These are phyloP conservation scores for Polytrichum formosum DNA, from an alignment of 225 moss, liverwort and hornwort genomes.

Conservation along the genomic window DNA sequence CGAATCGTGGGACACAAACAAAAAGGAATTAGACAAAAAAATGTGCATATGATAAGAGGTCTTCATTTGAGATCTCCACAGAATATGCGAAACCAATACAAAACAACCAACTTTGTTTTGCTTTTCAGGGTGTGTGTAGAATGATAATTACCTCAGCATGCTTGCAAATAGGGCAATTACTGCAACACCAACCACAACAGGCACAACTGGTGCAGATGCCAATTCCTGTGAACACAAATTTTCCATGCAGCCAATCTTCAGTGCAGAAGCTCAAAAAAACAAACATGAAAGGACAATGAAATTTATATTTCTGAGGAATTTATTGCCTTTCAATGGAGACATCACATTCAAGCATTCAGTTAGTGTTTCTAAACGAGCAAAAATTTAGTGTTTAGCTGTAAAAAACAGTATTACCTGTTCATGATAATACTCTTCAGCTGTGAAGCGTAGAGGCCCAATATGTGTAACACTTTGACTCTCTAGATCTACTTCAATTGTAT, in stretches of 20 bases:
- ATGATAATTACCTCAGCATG: constrained; percentile 51
- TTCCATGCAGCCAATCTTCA: too few species aligned
- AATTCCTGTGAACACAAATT: constrained; percentile 49
- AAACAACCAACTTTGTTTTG: neutral
- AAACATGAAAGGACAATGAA: neutral
- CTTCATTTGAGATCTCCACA: neutral
- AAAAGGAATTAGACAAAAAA: too few species aligned
- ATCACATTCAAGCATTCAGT: too few species aligned
- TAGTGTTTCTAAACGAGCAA: too few species aligned
- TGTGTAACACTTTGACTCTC: constrained; percentile 44
- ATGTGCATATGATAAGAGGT: neutral
- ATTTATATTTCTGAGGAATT: neutral
- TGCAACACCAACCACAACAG: constrained; percentile 68
- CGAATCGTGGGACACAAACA: neutral
- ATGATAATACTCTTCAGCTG: constrained; percentile 60
- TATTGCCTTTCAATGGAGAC: too few species aligned
- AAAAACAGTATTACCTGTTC: constrained; percentile 31
- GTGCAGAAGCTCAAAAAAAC: neutral
- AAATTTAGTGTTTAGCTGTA: too few species aligned
- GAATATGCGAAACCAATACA: neutral
- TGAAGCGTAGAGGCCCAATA: constrained; percentile 53
- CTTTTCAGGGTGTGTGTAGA: neutral
- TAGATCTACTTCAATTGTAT: constrained; percentile 60
- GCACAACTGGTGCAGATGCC: constrained; percentile 76
- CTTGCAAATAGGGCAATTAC: constrained; percentile 69